These are phyloP conservation scores for Blastobotrys americana DNA, from an alignment of 805 yeast genomes.

Conservation along the genomic window DNA sequence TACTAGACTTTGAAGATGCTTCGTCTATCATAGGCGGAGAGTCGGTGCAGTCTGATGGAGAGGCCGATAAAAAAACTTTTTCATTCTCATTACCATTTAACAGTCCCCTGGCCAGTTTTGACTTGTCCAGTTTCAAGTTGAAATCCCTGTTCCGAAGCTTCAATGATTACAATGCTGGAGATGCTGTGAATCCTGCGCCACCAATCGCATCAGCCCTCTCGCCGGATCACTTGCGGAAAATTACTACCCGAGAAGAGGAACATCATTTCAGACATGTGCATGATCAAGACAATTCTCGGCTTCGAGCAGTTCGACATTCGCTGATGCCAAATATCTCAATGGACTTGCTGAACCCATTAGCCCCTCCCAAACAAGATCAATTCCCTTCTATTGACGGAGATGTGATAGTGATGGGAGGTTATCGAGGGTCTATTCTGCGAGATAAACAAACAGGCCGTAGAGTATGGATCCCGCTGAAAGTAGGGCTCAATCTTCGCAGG, in stretches of 20 bases:
- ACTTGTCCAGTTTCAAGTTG: conserved; percentile 18
- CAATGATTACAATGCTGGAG: conserved; percentile 1
- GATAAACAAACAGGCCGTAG: conserved; percentile 57
- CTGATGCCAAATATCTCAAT: conserved; percentile 43
- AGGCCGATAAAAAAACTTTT: conserved; percentile 14
- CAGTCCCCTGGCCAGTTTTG: conserved; percentile 33
- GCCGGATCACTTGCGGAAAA: conserved; percentile 18
- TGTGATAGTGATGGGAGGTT: conserved; percentile 77
- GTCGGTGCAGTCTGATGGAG: not conserved
- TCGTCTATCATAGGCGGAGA: conserved; percentile 19
- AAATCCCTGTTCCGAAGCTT: conserved; percentile 2
- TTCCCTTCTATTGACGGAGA: conserved; percentile 60
- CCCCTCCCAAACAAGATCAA: conserved; percentile 16
- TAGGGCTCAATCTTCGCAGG: conserved; percentile 68
- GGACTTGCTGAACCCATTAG: conserved; percentile 26
- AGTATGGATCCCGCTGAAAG: conserved; percentile 81
- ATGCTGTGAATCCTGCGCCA: not conserved
- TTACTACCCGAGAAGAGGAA: conserved; percentile 61
- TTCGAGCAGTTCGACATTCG: conserved; percentile 62
- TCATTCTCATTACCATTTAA: conserved; percentile 54
- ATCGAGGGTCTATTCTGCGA: conserved; percentile 71
- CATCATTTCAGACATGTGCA: conserved; percentile 42
- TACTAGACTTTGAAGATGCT: conserved; percentile 12
- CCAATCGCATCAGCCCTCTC: no score
- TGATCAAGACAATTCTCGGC: conserved; percentile 56